Conservation (phyloP, 169 alveolate species). For the Plasmodium gaboni region DNA sequence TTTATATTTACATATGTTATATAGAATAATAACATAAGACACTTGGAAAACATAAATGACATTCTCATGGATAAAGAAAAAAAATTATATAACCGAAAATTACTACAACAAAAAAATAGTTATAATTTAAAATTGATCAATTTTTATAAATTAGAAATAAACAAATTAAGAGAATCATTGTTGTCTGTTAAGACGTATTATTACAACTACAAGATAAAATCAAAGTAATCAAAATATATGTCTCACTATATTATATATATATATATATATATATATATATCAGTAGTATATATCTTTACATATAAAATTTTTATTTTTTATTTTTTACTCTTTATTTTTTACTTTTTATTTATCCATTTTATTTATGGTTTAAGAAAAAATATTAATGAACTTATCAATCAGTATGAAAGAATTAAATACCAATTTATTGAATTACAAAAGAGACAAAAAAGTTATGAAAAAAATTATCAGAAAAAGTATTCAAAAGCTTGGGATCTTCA, state of each 20-base stretch:
- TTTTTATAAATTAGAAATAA: constrained; percentile 67
- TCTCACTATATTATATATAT: no score
- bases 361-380: constrained; percentile 45
- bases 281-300: no score
- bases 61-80: constrained; percentile 62
- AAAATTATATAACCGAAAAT: constrained; percentile 29
- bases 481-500: constrained; percentile 62
- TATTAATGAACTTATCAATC: constrained; percentile 42
- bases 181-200: constrained; percentile 37
- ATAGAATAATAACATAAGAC: constrained; percentile 32
- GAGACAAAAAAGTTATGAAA: constrained; percentile 62
- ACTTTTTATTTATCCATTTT: no score
- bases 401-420: constrained; percentile 58
- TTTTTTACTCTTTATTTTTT: neutral
- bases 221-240: constrained; percentile 15
- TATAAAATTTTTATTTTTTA: neutral
- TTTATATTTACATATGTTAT: neutral
- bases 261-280: no score
- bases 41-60: constrained; percentile 25
- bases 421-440: constrained; percentile 65
- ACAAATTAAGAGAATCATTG: constrained; percentile 47
- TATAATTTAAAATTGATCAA: constrained; percentile 58
- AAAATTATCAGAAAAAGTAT: constrained; percentile 56
- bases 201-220: constrained; percentile 70
- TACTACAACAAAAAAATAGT: constrained; percentile 39